Evolutionary conservation across 305 asterid species (phyloP).

Genomic region (Solanum aculeatissimum): DNA sequence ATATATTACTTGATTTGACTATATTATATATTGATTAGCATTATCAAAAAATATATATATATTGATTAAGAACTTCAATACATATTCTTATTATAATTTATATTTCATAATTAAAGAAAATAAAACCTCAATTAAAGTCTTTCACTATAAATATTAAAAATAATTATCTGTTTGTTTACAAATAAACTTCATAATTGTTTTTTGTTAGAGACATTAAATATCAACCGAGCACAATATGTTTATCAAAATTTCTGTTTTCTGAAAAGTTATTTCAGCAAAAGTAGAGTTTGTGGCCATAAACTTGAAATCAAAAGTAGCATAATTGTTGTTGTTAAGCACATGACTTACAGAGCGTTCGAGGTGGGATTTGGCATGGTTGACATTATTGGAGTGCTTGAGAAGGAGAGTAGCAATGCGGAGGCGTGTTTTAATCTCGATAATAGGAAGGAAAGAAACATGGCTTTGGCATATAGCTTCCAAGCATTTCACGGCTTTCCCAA

Average conservation of each 20-base stretch:
- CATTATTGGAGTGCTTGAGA: slow-evolving; percentile 79
- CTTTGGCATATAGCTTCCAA: slow-evolving; percentile 94
- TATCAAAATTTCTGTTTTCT: no score
- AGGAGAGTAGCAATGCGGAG: slow-evolving; percentile 78
- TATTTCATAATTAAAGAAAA: no score
- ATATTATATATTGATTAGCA: no score
- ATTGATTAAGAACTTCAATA: no score
- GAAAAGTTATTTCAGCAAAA: not conserved
- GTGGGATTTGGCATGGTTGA: slow-evolving; percentile 87
- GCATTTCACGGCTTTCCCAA: slow-evolving; percentile 80
- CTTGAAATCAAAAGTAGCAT: not conserved
- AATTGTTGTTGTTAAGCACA: not conserved
- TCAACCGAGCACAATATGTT: not conserved
- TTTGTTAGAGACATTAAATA: not conserved
- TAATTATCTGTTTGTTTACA: no score
- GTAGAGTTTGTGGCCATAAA: not conserved
- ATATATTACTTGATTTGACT: no score
- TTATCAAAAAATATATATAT: no score
- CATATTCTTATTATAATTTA: no score
- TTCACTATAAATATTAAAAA: no score
- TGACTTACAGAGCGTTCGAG: slow-evolving; percentile 73
- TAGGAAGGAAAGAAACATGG: slow-evolving; percentile 77
- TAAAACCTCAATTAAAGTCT: no score
- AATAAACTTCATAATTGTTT: no score
- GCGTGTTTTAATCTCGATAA: slow-evolving; percentile 82